A percentile compares a stretch with the other conserved stretches of the same genome.
Conservation (phyloP, 768 basidiomycete genomes). For the Tylopilus subfusipes region DNA sequence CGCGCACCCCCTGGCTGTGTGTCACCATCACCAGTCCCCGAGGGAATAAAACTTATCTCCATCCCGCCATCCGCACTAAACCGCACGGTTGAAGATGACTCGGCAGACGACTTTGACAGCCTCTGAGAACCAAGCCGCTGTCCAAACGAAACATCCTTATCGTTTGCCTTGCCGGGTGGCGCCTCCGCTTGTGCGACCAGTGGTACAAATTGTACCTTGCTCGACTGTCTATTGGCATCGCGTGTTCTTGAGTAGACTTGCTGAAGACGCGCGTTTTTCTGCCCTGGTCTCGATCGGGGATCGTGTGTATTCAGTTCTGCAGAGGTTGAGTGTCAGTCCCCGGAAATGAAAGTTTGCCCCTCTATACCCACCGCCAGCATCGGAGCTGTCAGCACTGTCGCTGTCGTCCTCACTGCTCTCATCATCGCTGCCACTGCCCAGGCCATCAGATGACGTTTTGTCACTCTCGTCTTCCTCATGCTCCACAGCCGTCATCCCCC, state of each 20-base stretch:
- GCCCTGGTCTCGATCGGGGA: constrained; percentile 47
- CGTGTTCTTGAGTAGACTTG: constrained; percentile 43
- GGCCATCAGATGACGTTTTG: constrained; percentile 56
- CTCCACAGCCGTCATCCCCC: constrained; percentile 76
- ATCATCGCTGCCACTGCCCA: constrained; percentile 37
- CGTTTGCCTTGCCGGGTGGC: constrained; percentile 29
- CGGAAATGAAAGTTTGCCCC: constrained; percentile 8
- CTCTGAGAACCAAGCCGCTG: constrained; percentile 48
- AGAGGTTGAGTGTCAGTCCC: constrained; percentile 7
- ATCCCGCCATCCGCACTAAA: constrained; percentile 57
- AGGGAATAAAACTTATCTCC: constrained; percentile 84
- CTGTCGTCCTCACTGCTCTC: constrained; percentile 46
- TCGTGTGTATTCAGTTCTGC: constrained; percentile 57
- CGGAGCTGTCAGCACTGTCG: constrained; percentile 48
- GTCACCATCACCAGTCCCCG: constrained; percentile 24
- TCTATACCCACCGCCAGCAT: constrained; percentile 48
- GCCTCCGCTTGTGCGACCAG: constrained; percentile 45
- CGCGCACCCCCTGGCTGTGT: constrained; percentile 12
- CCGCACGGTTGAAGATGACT: constrained; percentile 16
- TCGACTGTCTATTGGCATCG: constrained; percentile 40
- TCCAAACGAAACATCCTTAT: constrained; percentile 65
- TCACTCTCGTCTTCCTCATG: constrained; percentile 89
- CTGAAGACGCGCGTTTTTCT: constrained; percentile 45
- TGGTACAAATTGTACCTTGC: constrained; percentile 63
- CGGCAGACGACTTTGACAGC: constrained; percentile 11